Evolutionary conservation across 805 yeast genomes (phyloP), one percentile per base, ranked within the genome.

Genomic region (Lipomyces orientalis): DNA sequence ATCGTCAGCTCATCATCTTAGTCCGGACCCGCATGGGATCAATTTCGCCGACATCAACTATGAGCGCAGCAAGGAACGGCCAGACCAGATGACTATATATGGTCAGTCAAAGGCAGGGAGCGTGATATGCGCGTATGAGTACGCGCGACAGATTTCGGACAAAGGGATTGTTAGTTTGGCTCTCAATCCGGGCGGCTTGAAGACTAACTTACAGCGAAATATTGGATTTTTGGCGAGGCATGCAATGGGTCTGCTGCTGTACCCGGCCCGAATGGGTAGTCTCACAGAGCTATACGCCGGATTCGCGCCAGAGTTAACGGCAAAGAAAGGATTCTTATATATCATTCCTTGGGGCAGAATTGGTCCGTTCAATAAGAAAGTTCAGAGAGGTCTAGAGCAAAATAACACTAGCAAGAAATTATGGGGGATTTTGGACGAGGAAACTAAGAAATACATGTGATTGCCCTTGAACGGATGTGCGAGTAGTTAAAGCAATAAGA

Each of bases 81-180:
- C 6, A n/a, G 9, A 6, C 12, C 2, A 12, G 25, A 55, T 9
- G 54, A 39, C 69, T 71, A 8, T 62, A 59, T 82, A 84, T 70
- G 82, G 80, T 6, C 83, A 81, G 71, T 78, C 82, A 31, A 84
- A 84, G 73, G 82, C 83, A 1, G 75, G 79, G 46, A 76, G 76
- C 64, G 68, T 78, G 35, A 9, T 60, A 14, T 34, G 16, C 1
- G 54, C 62, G 39, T 43, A 60, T 61, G 54, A 60, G 31, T 16
- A 19, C 9, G 22, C 62, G 19, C 8, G 46, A 16, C 31, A 14
- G 29, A 14, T n/a, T 6, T 4, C 14, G 16, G 61, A 34, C 19
- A 60, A 55, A n/a, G 62, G 61, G 9, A 16, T 51, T 12, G 12
- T 60, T 6, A 43, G 29, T 12, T 34, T 58, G 22, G 19, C 59